Conservation (phyloP, 164 flowering plant species). For the Brasenia schreberi region DNA sequence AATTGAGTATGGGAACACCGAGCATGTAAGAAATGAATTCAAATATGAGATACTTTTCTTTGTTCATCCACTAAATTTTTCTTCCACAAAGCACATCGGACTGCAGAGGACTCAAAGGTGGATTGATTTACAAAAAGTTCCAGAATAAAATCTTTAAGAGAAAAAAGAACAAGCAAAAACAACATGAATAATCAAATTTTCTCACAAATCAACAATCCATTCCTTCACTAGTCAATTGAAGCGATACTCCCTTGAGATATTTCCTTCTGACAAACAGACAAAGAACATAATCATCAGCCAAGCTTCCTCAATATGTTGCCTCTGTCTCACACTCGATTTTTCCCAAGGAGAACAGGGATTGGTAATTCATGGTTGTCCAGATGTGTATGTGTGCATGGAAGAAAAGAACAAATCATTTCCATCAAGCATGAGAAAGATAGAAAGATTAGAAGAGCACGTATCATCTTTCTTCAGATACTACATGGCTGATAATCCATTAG, state of each 20-base stretch:
- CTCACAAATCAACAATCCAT: no score
- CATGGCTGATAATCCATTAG: constrained; percentile 38
- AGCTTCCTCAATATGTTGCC: neutral
- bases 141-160: no score
- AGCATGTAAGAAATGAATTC: no score
- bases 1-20: no score
- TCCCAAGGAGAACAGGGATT: neutral
- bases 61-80: no score
- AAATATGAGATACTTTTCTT: no score
- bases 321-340: neutral
- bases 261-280: neutral
- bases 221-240: neutral
- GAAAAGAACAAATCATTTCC: neutral
- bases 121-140: no score
- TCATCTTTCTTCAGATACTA: constrained; percentile 46
- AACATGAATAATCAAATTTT: no score
- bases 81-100: no score
- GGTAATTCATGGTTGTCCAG: neutral
- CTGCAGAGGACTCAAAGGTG: no score
- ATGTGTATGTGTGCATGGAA: neutral
- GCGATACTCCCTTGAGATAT: neutral
- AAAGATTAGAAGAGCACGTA: neutral
- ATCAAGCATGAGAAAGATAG: neutral
- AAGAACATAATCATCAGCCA: neutral
- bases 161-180: no score